A percentile compares a stretch with the other conserved stretches of the same genome.
phyloP scores from a whole-genome alignment of 371 early-diverging fungal species.

The Phascolomyces articulosus region DNA sequence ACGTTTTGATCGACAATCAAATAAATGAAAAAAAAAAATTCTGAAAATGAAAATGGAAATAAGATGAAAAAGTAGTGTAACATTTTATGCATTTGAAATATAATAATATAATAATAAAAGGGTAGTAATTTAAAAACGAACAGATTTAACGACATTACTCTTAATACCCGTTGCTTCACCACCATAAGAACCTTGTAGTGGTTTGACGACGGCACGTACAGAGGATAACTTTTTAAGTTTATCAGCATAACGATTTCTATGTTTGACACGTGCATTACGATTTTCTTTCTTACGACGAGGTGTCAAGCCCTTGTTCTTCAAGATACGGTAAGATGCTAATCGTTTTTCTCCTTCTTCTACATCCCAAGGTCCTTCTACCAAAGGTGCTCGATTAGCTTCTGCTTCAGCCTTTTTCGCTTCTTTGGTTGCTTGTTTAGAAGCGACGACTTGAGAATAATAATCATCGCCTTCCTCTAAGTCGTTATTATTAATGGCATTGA shows the following conservation, averaged over 20 bases:
- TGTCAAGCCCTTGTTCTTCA: constrained; percentile 95
- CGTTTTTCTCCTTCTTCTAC: constrained; percentile 76
- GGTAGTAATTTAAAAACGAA: constrained; percentile 2
- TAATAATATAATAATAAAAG: background rate
- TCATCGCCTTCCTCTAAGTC: constrained; percentile 50
- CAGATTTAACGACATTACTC: constrained; percentile 68
- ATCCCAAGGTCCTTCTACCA: constrained; percentile 41
- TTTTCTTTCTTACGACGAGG: constrained; percentile 93
- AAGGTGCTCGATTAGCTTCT: constrained; percentile 45
- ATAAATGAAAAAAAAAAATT: too few relatives aligned
- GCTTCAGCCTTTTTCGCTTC: constrained; percentile 47
- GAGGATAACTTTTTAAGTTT: constrained; percentile 90
- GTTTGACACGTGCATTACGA: constrained; percentile 96
- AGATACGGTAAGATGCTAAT: constrained; percentile 82
- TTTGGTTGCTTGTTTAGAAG: constrained; percentile 52
- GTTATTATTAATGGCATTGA: constrained; percentile 34
- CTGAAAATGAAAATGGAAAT: too few relatives aligned
- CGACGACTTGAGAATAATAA: constrained; percentile 58
- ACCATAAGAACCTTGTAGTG: constrained; percentile 74
- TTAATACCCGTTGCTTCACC: constrained; percentile 97
- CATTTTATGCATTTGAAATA: background rate
- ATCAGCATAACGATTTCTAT: constrained; percentile 82
- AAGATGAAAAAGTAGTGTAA: background rate
- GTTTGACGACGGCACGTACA: constrained; percentile 70
- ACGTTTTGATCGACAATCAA: too few relatives aligned